These are phyloP conservation scores for Aspergillus sp. DNA, from an alignment of 2,329 filamentous ascomycete species.

Conservation along the genomic window DNA sequence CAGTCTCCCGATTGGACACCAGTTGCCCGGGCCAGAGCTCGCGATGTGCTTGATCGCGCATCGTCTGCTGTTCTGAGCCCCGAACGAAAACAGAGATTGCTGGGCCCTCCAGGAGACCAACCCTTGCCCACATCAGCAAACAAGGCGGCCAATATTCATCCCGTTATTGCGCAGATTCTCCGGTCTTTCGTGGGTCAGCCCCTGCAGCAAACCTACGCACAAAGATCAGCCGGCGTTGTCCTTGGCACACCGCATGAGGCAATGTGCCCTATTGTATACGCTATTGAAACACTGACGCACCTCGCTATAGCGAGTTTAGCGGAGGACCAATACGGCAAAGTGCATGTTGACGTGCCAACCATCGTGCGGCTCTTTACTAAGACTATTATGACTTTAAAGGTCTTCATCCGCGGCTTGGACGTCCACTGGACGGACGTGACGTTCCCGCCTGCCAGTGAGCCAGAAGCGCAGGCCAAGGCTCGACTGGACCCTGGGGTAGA, in stretches of 20 bases:
- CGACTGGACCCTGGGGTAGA: slow-evolving; percentile 56
- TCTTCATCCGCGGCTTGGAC: slow-evolving; percentile 48
- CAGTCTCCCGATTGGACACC: slow-evolving; percentile 36
- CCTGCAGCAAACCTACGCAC: slow-evolving; percentile 61
- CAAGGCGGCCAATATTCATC: slow-evolving; percentile 42
- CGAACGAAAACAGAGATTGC: slow-evolving; percentile 29
- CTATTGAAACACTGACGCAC: slow-evolving; percentile 58
- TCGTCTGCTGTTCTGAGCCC: slow-evolving; percentile 32
- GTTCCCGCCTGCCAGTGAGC: slow-evolving; percentile 33
- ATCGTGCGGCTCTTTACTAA: slow-evolving; percentile 65
- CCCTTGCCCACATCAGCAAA: slow-evolving; percentile 31
- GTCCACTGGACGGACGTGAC: slow-evolving; percentile 73
- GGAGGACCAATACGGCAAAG: slow-evolving; percentile 78
- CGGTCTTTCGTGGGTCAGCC: slow-evolving; percentile 51
- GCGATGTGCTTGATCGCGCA: slow-evolving; percentile 29
- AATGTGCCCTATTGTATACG: slow-evolving; percentile 58
- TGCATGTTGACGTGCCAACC: slow-evolving; percentile 67
- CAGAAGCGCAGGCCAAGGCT: slow-evolving; percentile 22
- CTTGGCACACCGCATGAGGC: slow-evolving; percentile 66
- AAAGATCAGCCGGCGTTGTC: slow-evolving; percentile 56
- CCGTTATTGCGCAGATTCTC: slow-evolving; percentile 40
- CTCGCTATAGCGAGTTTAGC: slow-evolving; percentile 63
- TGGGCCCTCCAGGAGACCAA: slow-evolving; percentile 28
- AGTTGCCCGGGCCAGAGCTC: slow-evolving; percentile 28
- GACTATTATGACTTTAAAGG: slow-evolving; percentile 60